Percentiles rank a stretch among this genome's conserved stretches.
Conservation (phyloP, 139 green algal genomes). For the Desmodesmus armatus region DNA sequence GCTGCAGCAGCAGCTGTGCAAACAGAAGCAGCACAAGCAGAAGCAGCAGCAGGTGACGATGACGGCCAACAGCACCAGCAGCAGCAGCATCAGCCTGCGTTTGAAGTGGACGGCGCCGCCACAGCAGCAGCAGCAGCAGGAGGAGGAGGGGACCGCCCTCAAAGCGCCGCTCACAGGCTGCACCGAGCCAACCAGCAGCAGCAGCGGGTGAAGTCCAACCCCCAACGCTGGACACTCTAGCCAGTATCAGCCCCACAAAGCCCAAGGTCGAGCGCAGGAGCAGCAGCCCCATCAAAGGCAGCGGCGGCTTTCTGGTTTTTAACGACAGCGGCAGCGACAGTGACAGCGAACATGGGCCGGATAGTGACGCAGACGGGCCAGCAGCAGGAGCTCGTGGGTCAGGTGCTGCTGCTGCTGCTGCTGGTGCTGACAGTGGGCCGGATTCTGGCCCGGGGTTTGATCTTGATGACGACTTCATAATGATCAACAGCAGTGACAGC, state of each 20-base stretch:
- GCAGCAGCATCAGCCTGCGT: no score
- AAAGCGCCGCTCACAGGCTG: background rate
- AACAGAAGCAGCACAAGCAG: background rate
- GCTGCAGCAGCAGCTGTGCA: background rate
- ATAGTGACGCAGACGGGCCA: background rate
- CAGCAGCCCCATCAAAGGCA: background rate
- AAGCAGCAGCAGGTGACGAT: background rate
- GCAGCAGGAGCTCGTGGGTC: background rate
- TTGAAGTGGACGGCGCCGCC: no score
- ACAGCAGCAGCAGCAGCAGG: conserved; percentile 23
- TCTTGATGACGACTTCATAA: no score
- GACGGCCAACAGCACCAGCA: no score
- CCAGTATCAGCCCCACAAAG: no score
- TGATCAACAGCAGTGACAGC: no score
- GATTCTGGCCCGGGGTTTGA: no score
- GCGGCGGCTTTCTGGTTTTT: background rate
- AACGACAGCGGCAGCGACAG: background rate
- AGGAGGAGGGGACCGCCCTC: background rate
- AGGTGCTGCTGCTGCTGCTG: background rate
- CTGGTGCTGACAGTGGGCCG: no score
- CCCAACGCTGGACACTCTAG: no score
- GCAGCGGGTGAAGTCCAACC: background rate
- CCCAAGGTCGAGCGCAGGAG: background rate
- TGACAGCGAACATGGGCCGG: background rate
- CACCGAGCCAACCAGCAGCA: background rate